Conservation (phyloP, 2,329 filamentous ascomycete genomes). For the Stachybotrys echinatus region DNA sequence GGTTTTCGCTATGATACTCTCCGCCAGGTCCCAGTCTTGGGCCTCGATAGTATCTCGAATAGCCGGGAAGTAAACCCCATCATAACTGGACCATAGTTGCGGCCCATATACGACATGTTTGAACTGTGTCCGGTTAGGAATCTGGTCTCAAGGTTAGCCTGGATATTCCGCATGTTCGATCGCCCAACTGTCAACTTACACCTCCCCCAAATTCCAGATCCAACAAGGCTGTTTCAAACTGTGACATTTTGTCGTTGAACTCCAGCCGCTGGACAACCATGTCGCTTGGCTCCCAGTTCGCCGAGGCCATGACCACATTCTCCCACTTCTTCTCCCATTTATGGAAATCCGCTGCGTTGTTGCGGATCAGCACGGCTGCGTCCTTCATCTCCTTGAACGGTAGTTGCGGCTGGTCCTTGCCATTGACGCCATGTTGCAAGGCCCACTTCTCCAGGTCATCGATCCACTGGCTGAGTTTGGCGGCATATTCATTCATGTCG, state of each 20-base stretch:
- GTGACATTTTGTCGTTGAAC: conserved; percentile 74
- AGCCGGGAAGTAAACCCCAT: conserved; percentile 51
- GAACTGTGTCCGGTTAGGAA: conserved; percentile 85
- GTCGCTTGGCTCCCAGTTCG: conserved; percentile 69
- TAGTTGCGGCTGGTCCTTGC: conserved; percentile 18
- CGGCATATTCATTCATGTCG: conserved; percentile 70
- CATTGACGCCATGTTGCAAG: conserved; percentile 41
- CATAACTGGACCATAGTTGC: conserved; percentile 58
- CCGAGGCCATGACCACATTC: conserved; percentile 60
- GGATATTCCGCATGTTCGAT: conserved; percentile 1
- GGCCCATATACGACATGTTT: conserved; percentile 91
- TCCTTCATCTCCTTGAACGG: conserved; percentile 34
- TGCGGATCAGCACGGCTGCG: conserved; percentile 56
- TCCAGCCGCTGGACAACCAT: conserved; percentile 63
- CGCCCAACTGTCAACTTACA: conserved; percentile 48
- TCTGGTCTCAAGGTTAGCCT: conserved; percentile 37
- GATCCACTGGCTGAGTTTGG: conserved; percentile 58
- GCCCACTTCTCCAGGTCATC: conserved; percentile 63
- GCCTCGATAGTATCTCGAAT: conserved; percentile 74
- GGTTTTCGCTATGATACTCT: conserved; percentile 65
- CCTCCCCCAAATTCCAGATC: conserved; percentile 69
- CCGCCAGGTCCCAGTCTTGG: conserved; percentile 64
- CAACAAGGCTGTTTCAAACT: conserved; percentile 77
- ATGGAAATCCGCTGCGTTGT: conserved; percentile 53
- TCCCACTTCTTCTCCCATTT: conserved; percentile 78